Base-by-base conservation (phyloP, 805 yeast genomes). In the Sungouiozyma intestinalis region DNA sequence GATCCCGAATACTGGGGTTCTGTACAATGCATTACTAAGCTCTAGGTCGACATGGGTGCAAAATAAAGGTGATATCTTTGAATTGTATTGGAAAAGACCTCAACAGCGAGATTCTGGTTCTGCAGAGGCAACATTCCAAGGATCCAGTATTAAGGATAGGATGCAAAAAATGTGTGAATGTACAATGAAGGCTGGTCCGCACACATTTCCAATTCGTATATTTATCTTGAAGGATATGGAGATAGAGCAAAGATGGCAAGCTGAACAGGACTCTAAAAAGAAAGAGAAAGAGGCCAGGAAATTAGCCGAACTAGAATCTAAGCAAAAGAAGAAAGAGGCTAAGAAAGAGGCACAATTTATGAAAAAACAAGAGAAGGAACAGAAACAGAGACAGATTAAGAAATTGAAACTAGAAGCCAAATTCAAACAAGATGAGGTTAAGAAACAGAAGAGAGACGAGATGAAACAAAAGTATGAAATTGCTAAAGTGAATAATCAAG, bases 121-220 rank as follows among this genome's bases (percentile, higher is more conserved):
- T 3, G 45, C 39, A 18, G 19, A 36, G 14, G 39, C 37, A 35
- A 39, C 31, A 6, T 24, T 24, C 29, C 6, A 24, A 6, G 45
- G 46, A 34, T 43, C 41, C n/a, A 24, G 45, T 13, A 43, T 50
- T 6, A 67, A 94, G 52, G 97, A 90, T 48, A 79, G 79, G 43
- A 87, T 88, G 95, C 81, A 86, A 45, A 87, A 86, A 57, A 65
- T 92, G 43, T 77, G 90, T 50, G 96, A 88, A 50, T 77, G 88
- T 46, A 64, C 67, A 1, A 62, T 87, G 63, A 67, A 69, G 9
- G 69, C 82, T 17, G 97, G 97, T 0, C 95, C 96, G 0, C 98
- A 90, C 62, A 62, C 67, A 0, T 85, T 85, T 62, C 85, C 79
- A 33, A 72, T 82, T 2, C 67, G 94, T 46, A 61, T 92, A 27